Percentiles rank a stretch among this genome's conserved stretches.
Conservation (phyloP, 2,329 filamentous ascomycete genomes). For the Neocatenulostroma microsporum region DNA sequence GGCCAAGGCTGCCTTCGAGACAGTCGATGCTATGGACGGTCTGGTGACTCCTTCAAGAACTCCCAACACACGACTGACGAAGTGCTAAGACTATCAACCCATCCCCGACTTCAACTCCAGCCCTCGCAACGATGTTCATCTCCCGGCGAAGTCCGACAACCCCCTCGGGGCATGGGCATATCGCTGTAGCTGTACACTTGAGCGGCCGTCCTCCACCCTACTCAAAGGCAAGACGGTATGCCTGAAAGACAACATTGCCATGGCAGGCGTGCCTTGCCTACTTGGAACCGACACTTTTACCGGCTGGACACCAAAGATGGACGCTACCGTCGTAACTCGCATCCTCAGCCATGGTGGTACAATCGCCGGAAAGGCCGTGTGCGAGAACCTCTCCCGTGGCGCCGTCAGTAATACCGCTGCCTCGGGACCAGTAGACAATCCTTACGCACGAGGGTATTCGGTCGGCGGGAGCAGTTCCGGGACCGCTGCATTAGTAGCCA, state of each 20-base stretch:
- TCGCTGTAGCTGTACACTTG: constrained; percentile 32
- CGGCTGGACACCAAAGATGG: constrained; percentile 31
- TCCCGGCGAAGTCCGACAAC: constrained; percentile 29
- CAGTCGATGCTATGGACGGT: too few species aligned
- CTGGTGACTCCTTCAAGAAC: too few species aligned
- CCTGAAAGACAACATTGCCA: constrained; percentile 43
- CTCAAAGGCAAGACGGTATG: constrained; percentile 35
- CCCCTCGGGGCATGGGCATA: constrained; percentile 38
- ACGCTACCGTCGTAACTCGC: constrained; percentile 41
- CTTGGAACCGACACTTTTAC: constrained; percentile 38
- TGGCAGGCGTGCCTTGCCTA: constrained; percentile 38
- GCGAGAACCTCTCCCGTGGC: constrained; percentile 37
- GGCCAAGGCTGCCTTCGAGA: too few species aligned
- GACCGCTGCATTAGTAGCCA: constrained; percentile 37
- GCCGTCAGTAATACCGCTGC: constrained; percentile 15
- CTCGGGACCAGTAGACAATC: constrained; percentile 34
- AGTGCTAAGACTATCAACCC: too few species aligned
- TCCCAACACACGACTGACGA: too few species aligned
- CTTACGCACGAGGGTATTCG: constrained; percentile 38
- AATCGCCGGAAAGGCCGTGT: constrained; percentile 40
- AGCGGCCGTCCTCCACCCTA: constrained; percentile 17
- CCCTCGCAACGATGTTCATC: constrained; percentile 30
- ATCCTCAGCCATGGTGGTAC: constrained; percentile 37
- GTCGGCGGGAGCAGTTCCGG: constrained; percentile 43
- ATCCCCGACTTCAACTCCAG: constrained; percentile 29